Base-by-base conservation (phyloP, 2,329 filamentous ascomycete genomes). In the Chaetomium olivaceum region DNA sequence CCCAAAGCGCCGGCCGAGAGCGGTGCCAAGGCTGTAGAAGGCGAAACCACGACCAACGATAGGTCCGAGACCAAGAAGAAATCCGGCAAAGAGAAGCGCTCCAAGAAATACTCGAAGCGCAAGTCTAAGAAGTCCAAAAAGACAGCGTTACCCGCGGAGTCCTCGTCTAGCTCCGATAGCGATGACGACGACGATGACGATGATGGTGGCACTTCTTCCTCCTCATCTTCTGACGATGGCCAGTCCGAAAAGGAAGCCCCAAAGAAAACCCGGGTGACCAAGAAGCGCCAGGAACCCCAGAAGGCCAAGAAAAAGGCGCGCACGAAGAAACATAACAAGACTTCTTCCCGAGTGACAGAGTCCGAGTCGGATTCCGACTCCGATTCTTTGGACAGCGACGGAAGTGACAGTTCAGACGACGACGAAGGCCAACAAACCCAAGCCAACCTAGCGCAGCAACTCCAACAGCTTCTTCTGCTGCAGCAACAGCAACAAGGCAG, bases 221-320 rank as follows among this genome's bases (percentile, higher is more conserved):
- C 69, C 1, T 72, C 69, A 6, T 73, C 75, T n/a, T 73, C 73
- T 3, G 71, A 73, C 16, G 67, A 68, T 16, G 71, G 67, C 36
- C 64, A 65, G 31, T 71, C 71, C 0, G 73, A 71, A 9, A 72
- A 67, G 7, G 71, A 71, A 19, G 59, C 52, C 8, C 33, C 67
- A 29, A 73, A 71, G 63, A 76, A 74, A 65, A 76, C 74, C 66
- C 70, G 69, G 23, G 31, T 61, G 7, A 58, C 68, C 29, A 77
- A 75, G 70, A 77, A 75, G 62, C 75, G 73, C 2, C 71, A 71
- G 27, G 72, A 73, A 19, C n/a, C 64, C 6, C 71, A 71, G 12
- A 76, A 74, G 56, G 25, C 67, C 36, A 77, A 74, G 67, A 75
- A 73, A 61, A 74, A 73, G 52, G 29, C 58, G 29, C 67, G 68